phyloP scores from a whole-genome alignment of 2,329 filamentous ascomycete species.

The Cercospora canescens region DNA sequence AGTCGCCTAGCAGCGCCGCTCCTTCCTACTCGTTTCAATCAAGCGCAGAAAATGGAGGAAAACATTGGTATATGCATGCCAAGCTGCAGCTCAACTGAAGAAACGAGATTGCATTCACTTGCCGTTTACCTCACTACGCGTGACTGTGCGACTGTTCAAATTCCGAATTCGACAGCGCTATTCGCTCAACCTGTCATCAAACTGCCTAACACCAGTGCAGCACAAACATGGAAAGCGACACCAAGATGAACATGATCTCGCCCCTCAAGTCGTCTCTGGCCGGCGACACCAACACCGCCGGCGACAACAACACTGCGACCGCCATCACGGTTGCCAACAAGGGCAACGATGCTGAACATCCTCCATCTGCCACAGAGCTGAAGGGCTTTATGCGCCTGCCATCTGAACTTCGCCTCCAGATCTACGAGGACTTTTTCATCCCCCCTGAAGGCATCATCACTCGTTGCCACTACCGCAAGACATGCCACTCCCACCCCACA shows the following conservation, averaged over 20 bases:
- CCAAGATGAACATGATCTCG: background rate
- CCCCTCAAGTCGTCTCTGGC: background rate
- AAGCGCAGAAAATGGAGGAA: background rate
- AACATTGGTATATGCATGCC: background rate
- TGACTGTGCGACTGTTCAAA: background rate
- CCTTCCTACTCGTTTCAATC: background rate
- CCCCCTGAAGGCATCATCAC: background rate
- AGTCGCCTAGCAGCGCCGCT: background rate
- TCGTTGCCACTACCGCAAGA: background rate
- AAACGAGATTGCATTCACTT: background rate
- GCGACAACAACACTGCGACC: background rate
- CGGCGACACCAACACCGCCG: background rate
- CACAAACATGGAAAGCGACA: background rate
- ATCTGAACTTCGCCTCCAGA: background rate
- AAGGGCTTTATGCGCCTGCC: background rate
- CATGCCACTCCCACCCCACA: background rate
- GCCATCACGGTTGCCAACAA: background rate
- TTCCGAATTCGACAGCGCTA: background rate
- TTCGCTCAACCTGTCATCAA: background rate
- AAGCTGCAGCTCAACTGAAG: background rate
- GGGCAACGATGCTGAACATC: background rate
- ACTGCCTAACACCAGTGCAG: background rate
- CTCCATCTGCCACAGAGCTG: background rate
- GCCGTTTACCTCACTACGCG: background rate
- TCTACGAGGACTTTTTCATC: background rate